phyloP scores from a whole-genome alignment of 2,329 filamentous ascomycete genomes.

The Cladosporium sp. region DNA sequence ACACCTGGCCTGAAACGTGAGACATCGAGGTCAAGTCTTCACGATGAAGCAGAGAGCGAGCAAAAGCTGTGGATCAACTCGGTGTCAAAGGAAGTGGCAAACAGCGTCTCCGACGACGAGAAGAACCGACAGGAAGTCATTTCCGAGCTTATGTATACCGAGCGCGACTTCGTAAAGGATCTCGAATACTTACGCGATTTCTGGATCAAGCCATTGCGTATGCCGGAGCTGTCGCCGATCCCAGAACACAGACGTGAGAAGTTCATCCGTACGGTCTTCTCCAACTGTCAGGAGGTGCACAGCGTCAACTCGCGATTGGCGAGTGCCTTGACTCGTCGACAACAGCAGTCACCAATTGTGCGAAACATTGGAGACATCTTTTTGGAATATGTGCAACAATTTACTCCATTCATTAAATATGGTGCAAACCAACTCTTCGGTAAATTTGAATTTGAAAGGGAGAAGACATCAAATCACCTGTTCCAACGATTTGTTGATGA shows the following conservation, averaged over 20 bases:
- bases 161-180: constrained; percentile 98
- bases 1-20: constrained; percentile 79
- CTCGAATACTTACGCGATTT: constrained; percentile 96
- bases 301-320: constrained; percentile 87
- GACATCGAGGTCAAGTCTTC: constrained; percentile 68
- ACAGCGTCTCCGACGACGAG: constrained; percentile 83
- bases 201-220: constrained; percentile 91
- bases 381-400: constrained; percentile 84
- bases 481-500: constrained; percentile 95
- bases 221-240: constrained; percentile 76
- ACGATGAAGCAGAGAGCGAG: constrained; percentile 83
- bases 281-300: constrained; percentile 93
- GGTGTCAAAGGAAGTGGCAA: constrained; percentile 90
- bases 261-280: constrained; percentile 92
- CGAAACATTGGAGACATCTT: constrained; percentile 92
- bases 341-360: constrained; percentile 88
- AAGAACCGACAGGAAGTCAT: constrained; percentile 99
- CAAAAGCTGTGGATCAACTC: constrained; percentile 99
- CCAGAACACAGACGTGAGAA: constrained; percentile 83
- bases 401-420: constrained; percentile 94
- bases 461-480: constrained; percentile 78
- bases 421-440: constrained; percentile 94
- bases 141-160: constrained; percentile 97
- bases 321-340: constrained; percentile 81
- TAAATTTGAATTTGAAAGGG: constrained; percentile 97